Evolutionary conservation across 2,329 filamentous ascomycete genomes (phyloP).

Genomic region (Lecanoromycetidae sp.): DNA sequence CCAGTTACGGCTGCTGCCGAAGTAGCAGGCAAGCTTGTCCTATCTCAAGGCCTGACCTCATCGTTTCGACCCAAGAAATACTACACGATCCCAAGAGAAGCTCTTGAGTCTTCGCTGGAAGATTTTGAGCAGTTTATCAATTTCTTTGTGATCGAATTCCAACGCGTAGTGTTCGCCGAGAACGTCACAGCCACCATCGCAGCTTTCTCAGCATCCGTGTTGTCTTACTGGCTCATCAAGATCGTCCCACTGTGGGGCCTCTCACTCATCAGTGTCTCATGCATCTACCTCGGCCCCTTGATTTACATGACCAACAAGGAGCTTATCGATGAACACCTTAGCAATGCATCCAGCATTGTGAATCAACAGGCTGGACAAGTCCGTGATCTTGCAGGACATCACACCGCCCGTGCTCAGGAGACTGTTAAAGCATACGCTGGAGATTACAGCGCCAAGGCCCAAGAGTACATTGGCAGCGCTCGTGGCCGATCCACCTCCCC

Average conservation of each 20-base stretch:
- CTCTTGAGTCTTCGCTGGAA: constrained; percentile 47
- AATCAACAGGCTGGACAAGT: constrained; percentile 48
- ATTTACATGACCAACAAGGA: constrained; percentile 55
- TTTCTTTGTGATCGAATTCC: constrained; percentile 57
- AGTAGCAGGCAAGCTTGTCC: constrained; percentile 41
- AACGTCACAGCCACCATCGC: constrained; percentile 49
- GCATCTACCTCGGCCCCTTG: constrained; percentile 48
- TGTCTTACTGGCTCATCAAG: constrained; percentile 54
- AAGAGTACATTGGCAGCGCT: constrained; percentile 38
- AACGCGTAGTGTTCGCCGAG: constrained; percentile 54
- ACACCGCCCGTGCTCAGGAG: constrained; percentile 46
- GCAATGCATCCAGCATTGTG: constrained; percentile 42
- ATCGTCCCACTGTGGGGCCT: constrained; percentile 54
- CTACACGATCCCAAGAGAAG: constrained; percentile 54
- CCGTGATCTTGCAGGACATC: constrained; percentile 47
- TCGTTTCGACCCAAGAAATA: constrained; percentile 52
- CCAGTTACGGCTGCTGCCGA: constrained; percentile 46
- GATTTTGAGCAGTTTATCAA: constrained; percentile 54
- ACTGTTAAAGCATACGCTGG: constrained; percentile 47
- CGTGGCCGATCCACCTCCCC: constrained; percentile 22
- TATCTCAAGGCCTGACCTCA: constrained; percentile 48
- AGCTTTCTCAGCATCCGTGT: constrained; percentile 46
- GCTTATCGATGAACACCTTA: constrained; percentile 48
- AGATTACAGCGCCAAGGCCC: constrained; percentile 49
- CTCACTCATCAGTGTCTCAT: constrained; percentile 42